A percentile compares a stretch with the other conserved stretches of the same genome.
Conservation (phyloP, 805 yeast species). For the Yamadazyma insecticola region DNA sequence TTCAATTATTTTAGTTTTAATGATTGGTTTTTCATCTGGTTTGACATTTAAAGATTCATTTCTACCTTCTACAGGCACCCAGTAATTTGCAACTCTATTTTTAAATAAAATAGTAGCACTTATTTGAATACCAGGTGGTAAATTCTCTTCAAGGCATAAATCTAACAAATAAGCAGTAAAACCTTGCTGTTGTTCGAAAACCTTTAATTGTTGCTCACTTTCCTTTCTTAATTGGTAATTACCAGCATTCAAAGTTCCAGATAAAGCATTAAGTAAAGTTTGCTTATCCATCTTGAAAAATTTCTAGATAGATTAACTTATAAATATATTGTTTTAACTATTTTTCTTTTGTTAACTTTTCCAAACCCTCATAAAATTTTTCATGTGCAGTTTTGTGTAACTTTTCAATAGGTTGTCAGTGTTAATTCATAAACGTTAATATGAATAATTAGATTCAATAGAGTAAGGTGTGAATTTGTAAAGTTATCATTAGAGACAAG, state of each 20-base stretch:
- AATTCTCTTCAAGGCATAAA: conserved; percentile 41
- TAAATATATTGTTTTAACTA: not conserved
- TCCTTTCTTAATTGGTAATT: conserved; percentile 45
- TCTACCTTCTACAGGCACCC: conserved; percentile 32
- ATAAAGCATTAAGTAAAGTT: conserved; percentile 44
- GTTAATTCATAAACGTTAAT: no score
- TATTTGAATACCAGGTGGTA: conserved; percentile 32
- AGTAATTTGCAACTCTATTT: conserved; percentile 33
- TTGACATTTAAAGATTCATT: conserved; percentile 17
- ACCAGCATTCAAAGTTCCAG: conserved; percentile 49
- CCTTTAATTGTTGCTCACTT: conserved; percentile 48
- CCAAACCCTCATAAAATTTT: conserved; percentile 4
- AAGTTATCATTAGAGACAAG: no score
- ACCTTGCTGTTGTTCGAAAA: conserved; percentile 52
- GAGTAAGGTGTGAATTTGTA: no score
- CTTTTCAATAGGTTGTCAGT: no score
- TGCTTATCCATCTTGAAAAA: conserved; percentile 41
- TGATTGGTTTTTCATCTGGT: conserved; percentile 30
- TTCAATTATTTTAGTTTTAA: conserved; percentile 40
- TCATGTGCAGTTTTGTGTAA: conserved; percentile 8
- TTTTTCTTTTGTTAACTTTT: no score
- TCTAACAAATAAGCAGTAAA: conserved; percentile 53
- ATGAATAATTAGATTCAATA: no score
- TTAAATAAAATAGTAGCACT: conserved; percentile 43
- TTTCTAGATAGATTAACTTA: not conserved